phyloP scores from a whole-genome alignment of 1,139 yeast species.

The Meyerozyma guilliermondii region DNA sequence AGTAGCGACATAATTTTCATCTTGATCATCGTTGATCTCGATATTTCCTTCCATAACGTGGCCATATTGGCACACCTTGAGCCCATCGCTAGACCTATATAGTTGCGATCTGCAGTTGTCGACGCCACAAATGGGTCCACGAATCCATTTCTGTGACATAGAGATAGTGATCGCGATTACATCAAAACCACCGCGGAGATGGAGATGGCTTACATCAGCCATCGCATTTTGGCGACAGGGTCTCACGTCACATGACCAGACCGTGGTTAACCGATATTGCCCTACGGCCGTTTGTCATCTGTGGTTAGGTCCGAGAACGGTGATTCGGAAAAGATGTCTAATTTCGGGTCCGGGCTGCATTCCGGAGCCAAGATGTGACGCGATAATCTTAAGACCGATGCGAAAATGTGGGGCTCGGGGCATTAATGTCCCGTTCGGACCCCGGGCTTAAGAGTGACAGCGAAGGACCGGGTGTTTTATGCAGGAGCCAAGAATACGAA shows the following conservation, averaged over 20 bases:
- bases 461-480: not conserved
- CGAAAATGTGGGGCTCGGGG: not conserved
- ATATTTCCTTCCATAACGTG: constrained; percentile 81
- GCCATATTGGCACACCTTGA: constrained; percentile 79
- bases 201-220: not conserved
- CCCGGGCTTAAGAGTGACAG: not conserved
- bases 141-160: constrained; percentile 37
- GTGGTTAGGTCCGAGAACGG: too few relatives aligned
- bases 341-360: not conserved
- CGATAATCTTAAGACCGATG: not conserved
- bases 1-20: constrained; percentile 43
- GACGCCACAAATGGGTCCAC: constrained; percentile 83
- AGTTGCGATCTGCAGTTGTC: constrained; percentile 81
- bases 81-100: constrained; percentile 71
- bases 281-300: not conserved
- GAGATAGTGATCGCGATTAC: not conserved
- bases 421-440: not conserved
- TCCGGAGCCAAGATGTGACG: too few relatives aligned
- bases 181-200: not conserved
- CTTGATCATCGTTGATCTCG: constrained; percentile 76
- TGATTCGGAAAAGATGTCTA: not conserved
- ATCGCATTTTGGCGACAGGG: not conserved
- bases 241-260: not conserved
- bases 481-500: not conserved
- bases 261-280: not conserved